Percentiles rank a stretch among this genome's conserved stretches.
Evolutionary conservation across 2,329 filamentous ascomycete species (phyloP).

Genomic region (Arthrobotrys musiformis): DNA sequence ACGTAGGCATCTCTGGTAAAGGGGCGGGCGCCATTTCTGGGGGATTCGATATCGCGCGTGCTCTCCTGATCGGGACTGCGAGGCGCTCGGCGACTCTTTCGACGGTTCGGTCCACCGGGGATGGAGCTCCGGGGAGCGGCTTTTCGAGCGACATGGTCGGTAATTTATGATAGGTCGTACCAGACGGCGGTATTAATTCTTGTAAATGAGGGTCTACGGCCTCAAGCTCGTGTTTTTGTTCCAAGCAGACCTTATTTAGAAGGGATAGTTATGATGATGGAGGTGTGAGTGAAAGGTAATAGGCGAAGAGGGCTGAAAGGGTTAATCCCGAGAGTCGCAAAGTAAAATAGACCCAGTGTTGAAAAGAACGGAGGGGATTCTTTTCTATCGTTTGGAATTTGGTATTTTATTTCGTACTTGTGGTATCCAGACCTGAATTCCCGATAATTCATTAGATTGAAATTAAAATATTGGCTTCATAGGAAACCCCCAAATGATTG

Average conservation of each 20-base stretch:
- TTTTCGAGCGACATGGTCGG: conserved; percentile 42
- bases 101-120: conserved; percentile 53
- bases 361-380: conserved; percentile 27
- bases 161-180: conserved; percentile 4
- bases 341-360: neutral
- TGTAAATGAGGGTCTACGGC: neutral
- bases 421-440: conserved; percentile 5
- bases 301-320: neutral
- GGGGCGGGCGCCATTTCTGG: conserved; percentile 61
- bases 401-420: conserved; percentile 1
- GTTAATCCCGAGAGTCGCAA: conserved; percentile 18
- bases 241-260: conserved; percentile 7
- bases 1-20: conserved; percentile 64
- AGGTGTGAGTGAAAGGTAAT: neutral
- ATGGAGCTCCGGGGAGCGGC: conserved; percentile 36
- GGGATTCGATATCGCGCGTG: conserved; percentile 55
- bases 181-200: neutral
- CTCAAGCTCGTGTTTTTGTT: conserved; percentile 8
- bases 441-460: conserved; percentile 17
- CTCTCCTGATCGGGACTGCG: conserved; percentile 50
- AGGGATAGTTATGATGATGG: neutral
- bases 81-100: conserved; percentile 54
- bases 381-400: conserved; percentile 1
- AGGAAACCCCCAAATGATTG: conserved; percentile 24
- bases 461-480: neutral